Conservation (phyloP, 2,329 filamentous ascomycete species). For the Lithohypha guttulata region DNA sequence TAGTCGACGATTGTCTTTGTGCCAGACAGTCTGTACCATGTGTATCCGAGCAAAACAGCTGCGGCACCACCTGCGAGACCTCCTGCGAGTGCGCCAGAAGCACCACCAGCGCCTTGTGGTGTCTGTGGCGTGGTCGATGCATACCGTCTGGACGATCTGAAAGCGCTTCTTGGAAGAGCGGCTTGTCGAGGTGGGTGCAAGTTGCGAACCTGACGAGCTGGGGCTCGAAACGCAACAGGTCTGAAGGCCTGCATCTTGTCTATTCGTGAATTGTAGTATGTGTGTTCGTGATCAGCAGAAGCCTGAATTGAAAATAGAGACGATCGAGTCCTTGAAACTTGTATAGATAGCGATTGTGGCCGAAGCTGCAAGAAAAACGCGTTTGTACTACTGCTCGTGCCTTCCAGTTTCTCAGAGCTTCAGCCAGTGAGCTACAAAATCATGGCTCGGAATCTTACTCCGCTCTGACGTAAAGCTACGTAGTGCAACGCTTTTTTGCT, state of each 20-base stretch:
- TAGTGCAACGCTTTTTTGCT: no score
- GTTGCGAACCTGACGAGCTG: not conserved
- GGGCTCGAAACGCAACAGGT: not conserved
- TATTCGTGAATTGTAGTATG: not conserved
- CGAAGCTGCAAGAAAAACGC: not conserved
- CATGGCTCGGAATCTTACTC: no score
- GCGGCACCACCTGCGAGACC: conserved; percentile 40
- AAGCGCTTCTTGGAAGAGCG: not conserved
- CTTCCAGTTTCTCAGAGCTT: not conserved
- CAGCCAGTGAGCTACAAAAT: no score
- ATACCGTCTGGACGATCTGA: conserved; percentile 19
- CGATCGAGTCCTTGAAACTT: not conserved
- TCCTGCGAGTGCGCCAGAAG: conserved; percentile 35
- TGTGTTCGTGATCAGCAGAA: not conserved
- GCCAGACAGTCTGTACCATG: conserved; percentile 45
- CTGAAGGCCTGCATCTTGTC: conserved; percentile 5
- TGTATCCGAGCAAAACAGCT: conserved; percentile 39
- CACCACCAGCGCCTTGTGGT: conserved; percentile 21
- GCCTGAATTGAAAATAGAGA: no score
- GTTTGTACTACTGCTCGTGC: no score
- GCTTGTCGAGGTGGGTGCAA: not conserved
- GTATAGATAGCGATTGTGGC: not conserved
- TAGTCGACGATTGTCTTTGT: conserved; percentile 38
- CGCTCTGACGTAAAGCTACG: no score
- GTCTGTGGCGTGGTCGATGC: conserved; percentile 23